A percentile compares a stretch with the other conserved stretches of the same genome.
Conservation (phyloP, 805 yeast genomes). For the Komagataella populi region DNA sequence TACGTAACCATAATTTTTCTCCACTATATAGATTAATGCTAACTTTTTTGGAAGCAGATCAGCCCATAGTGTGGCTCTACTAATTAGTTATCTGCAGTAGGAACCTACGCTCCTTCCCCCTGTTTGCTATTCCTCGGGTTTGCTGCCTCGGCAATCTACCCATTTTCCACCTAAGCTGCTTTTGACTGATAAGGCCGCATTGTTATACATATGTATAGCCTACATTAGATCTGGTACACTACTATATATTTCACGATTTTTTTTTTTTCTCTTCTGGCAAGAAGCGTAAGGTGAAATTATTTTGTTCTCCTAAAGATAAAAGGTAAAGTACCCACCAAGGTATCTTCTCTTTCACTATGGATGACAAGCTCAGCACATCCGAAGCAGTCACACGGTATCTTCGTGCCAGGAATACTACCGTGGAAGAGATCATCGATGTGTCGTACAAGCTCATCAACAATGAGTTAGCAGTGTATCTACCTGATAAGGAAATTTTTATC, state of each 20-base stretch:
- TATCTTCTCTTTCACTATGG: neutral
- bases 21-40: neutral
- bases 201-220: neutral
- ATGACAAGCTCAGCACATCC: slow-evolving; percentile 14
- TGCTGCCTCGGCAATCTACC: neutral
- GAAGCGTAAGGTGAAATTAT: neutral
- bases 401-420: slow-evolving; percentile 35
- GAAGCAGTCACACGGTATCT: slow-evolving; percentile 44
- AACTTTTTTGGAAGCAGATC: neutral
- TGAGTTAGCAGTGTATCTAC: slow-evolving; percentile 28
- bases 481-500: slow-evolving; percentile 39
- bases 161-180: neutral
- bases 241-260: neutral
- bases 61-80: neutral
- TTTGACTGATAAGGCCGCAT: neutral
- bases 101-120: neutral
- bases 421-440: slow-evolving; percentile 25
- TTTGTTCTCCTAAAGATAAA: neutral
- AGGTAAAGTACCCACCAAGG: neutral
- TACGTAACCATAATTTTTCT: neutral
- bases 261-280: neutral
- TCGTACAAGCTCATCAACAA: slow-evolving; percentile 20
- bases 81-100: neutral
- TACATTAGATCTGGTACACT: neutral
- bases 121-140: neutral